These are phyloP conservation scores for Antitrichia curtipendula DNA, from an alignment of 225 moss, liverwort and hornwort species.

Conservation along the genomic window DNA sequence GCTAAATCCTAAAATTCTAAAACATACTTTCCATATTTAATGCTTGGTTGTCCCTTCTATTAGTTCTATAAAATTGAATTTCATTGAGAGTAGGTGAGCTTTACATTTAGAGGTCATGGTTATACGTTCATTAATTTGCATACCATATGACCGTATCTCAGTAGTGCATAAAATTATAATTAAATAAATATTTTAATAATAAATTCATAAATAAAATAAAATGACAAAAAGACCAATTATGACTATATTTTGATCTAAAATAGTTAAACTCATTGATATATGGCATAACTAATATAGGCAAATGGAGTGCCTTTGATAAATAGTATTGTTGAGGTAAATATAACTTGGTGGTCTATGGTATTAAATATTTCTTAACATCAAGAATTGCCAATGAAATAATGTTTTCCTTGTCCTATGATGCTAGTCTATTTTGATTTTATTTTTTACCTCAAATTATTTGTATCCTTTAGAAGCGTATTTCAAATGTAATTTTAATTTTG, in stretches of 20 bases:
- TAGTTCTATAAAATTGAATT: neutral
- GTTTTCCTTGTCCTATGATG: no score
- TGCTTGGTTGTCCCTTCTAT: neutral
- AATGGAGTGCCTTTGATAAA: no score
- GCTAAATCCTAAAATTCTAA: neutral
- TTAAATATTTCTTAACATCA: neutral
- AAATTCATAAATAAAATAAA: no score
- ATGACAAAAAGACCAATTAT: neutral
- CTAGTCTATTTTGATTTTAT: no score
- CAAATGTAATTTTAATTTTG: neutral
- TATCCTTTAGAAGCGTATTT: neutral
- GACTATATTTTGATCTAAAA: neutral
- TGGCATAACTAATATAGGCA: no score
- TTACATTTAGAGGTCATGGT: neutral
- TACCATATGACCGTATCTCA: neutral
- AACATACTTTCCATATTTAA: no score
- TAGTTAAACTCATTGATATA: neutral
- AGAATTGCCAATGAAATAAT: no score
- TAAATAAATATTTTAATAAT: no score
- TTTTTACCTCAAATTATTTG: neutral
- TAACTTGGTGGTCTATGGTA: neutral
- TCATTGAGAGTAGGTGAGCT: neutral
- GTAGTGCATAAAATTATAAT: no score
- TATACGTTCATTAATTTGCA: neutral
- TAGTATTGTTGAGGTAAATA: no score